These are phyloP conservation scores for Arthrobotrys pseudoclavata DNA, from an alignment of 2,329 filamentous ascomycete species.

Conservation along the genomic window DNA sequence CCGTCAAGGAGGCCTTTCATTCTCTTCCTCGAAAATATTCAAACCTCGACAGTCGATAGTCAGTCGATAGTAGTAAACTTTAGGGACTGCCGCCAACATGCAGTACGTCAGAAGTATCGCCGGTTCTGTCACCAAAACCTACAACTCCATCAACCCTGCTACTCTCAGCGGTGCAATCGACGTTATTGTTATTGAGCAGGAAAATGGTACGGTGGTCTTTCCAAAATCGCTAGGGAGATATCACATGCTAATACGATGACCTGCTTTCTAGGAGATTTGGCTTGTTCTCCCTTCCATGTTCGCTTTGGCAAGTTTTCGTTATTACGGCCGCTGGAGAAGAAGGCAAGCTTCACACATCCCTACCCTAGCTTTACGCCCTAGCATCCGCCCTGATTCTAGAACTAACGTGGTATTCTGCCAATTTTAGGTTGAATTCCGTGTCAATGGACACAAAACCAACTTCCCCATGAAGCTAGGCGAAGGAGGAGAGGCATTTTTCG, in stretches of 20 bases:
- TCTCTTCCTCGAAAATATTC: conserved; percentile 14
- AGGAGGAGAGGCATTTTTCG: conserved; percentile 97
- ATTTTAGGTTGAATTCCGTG: conserved; percentile 84
- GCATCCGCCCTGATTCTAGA: conserved; percentile 6
- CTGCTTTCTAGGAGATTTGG: conserved; percentile 72
- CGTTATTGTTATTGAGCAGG: conserved; percentile 96
- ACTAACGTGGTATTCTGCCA: conserved; percentile 33
- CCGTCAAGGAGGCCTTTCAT: conserved; percentile 44
- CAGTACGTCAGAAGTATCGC: conserved; percentile 75
- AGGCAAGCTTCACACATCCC: conserved; percentile 68
- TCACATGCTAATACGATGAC: conserved; percentile 41
- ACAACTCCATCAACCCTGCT: conserved; percentile 99
- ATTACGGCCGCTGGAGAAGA: conserved; percentile 94
- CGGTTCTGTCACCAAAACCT: conserved; percentile 96
- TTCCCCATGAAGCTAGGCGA: conserved; percentile 99
- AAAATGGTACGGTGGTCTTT: conserved; percentile 76
- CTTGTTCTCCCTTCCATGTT: conserved; percentile 97
- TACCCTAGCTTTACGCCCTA: conserved; percentile 20
- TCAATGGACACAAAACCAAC: conserved; percentile 91
- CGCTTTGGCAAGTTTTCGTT: conserved; percentile 99
- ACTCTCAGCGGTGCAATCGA: conserved; percentile 98
- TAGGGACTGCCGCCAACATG: conserved; percentile 32
- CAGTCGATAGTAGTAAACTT: conserved; percentile 3
- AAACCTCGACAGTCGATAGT: conserved; percentile 4
- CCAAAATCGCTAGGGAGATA: neutral